phyloP scores from a whole-genome alignment of 2,329 filamentous ascomycete genomes.

The Talaromyces sp. region DNA sequence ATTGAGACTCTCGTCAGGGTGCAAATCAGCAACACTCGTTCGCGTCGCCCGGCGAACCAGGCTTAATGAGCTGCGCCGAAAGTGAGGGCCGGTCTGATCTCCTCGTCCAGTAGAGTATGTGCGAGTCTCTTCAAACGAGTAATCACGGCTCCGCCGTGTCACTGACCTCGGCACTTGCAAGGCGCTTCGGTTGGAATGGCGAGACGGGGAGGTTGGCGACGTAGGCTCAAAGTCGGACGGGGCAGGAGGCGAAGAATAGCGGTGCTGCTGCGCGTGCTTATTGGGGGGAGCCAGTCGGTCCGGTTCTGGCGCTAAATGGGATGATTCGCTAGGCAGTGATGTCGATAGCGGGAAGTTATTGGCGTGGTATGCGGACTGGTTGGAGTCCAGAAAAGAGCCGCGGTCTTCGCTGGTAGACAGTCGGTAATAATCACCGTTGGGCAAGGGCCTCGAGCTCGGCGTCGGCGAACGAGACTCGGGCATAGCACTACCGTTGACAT shows the following conservation, averaged over 20 bases:
- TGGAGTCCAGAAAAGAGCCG: constrained; percentile 20
- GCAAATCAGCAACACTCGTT: constrained; percentile 78
- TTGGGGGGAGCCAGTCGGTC: constrained; percentile 25
- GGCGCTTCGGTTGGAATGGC: constrained; percentile 74
- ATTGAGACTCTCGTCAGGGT: constrained; percentile 74
- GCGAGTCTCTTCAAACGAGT: constrained; percentile 55
- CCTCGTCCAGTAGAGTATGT: constrained; percentile 63
- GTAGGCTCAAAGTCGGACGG: constrained; percentile 53
- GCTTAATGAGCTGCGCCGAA: constrained; percentile 76
- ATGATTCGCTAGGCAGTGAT: constrained; percentile 28
- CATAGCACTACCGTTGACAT: constrained; percentile 4
- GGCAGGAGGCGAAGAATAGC: constrained; percentile 45
- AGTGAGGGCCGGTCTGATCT: constrained; percentile 59
- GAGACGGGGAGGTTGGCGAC: constrained; percentile 49
- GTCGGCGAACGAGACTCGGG: constrained; percentile 6
- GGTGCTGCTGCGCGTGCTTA: constrained; percentile 26
- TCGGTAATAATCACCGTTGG: constrained; percentile 11
- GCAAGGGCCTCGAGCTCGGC: not conserved
- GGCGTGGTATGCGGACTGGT: constrained; percentile 1
- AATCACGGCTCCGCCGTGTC: constrained; percentile 66
- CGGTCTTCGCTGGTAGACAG: constrained; percentile 26
- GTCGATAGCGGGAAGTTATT: constrained; percentile 25
- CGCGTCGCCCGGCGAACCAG: constrained; percentile 76
- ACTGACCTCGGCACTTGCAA: constrained; percentile 74
- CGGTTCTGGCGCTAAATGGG: constrained; percentile 26